Evolutionary conservation across 495 filamentous ascomycete genomes (phyloP).

Genomic region (Penicillium daleae): DNA sequence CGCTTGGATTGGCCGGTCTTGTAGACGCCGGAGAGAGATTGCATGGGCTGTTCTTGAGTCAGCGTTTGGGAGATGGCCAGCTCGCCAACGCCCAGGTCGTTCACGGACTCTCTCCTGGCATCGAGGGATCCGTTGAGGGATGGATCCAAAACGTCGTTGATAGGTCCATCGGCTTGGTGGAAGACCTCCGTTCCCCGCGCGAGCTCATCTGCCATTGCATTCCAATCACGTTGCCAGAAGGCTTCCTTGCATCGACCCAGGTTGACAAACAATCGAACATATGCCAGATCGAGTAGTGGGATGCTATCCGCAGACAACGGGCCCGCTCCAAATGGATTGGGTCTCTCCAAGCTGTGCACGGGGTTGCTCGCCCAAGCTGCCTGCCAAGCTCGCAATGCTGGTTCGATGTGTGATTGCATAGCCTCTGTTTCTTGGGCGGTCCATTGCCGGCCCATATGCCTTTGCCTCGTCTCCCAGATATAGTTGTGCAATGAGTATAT

Average conservation of each 20-base stretch:
- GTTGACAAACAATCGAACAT: conserved; percentile 92
- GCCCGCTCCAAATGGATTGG: conserved; percentile 86
- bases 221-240: conserved; percentile 94
- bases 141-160: conserved; percentile 37
- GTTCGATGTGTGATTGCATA: conserved; percentile 96
- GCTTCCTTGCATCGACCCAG: conserved; percentile 88
- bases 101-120: conserved; percentile 42
- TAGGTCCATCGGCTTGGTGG: conserved; percentile 65
- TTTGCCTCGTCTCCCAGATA: conserved; percentile 95
- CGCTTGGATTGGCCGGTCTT: conserved; percentile 59
- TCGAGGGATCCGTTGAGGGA: conserved; percentile 34
- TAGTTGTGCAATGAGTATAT: conserved; percentile 98
- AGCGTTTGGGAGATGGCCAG: conserved; percentile 49
- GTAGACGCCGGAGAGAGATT: conserved; percentile 37
- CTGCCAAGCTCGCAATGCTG: conserved; percentile 93
- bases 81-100: conserved; percentile 46
- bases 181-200: conserved; percentile 77
- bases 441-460: conserved; percentile 89
- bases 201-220: conserved; percentile 88
- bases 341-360: conserved; percentile 83
- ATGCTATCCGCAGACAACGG: conserved; percentile 93
- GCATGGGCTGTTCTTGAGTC: conserved; percentile 44
- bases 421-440: conserved; percentile 89
- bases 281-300: conserved; percentile 91
- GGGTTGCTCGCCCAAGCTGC: conserved; percentile 89